A percentile compares a stretch with the other conserved stretches of the same genome.
Evolutionary conservation across 805 yeast genomes (phyloP).

Genomic region (Metschnikowia hibisci): DNA sequence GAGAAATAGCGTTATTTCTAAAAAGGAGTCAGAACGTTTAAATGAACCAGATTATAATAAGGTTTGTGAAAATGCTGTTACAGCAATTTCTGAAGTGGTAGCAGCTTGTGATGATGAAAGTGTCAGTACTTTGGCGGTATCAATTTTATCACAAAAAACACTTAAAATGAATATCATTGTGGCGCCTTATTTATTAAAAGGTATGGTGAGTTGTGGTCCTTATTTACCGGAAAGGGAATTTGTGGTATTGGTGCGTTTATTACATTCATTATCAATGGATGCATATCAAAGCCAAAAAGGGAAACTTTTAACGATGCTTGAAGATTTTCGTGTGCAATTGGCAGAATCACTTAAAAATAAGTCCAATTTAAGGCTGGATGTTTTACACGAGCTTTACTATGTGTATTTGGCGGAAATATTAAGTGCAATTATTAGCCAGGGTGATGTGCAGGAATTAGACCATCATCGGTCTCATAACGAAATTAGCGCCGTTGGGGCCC

Average conservation of each 20-base stretch:
- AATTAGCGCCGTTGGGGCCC: slow-evolving; percentile 65
- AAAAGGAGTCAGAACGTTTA: neutral
- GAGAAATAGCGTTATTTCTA: slow-evolving; percentile 4
- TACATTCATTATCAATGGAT: slow-evolving; percentile 45
- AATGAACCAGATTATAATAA: slow-evolving; percentile 31
- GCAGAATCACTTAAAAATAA: slow-evolving; percentile 36
- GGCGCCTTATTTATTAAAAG: slow-evolving; percentile 54
- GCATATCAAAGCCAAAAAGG: slow-evolving; percentile 43
- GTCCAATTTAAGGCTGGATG: slow-evolving; percentile 15
- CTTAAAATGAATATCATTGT: slow-evolving; percentile 45
- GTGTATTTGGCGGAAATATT: slow-evolving; percentile 65
- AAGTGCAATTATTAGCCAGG: slow-evolving; percentile 64
- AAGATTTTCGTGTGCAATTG: slow-evolving; percentile 47
- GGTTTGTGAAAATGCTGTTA: slow-evolving; percentile 63
- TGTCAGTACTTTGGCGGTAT: slow-evolving; percentile 71
- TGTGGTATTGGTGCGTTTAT: slow-evolving; percentile 53
- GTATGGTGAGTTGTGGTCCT: slow-evolving; percentile 60
- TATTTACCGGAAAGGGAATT: slow-evolving; percentile 65
- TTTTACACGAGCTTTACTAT: slow-evolving; percentile 40
- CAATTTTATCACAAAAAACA: slow-evolving; percentile 78
- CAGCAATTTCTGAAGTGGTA: slow-evolving; percentile 64
- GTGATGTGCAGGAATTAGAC: slow-evolving; percentile 71
- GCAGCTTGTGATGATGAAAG: slow-evolving; percentile 64
- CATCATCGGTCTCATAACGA: slow-evolving; percentile 78
- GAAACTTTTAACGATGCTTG: slow-evolving; percentile 37